Evolutionary conservation across 257 asterid species (phyloP).

Genomic region (Leptodermis oblonga): DNA sequence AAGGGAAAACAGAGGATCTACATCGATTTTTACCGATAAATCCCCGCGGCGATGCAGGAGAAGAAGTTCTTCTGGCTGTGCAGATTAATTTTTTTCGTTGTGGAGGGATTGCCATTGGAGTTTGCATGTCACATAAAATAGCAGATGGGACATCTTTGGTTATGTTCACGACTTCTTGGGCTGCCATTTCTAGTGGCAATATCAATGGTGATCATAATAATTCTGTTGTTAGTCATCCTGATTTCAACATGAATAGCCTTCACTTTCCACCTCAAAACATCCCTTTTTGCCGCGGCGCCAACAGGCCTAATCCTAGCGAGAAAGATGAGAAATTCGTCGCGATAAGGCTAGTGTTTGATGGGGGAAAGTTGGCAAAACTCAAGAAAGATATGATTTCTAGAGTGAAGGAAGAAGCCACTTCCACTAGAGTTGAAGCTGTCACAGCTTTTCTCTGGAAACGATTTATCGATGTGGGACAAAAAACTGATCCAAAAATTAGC

Average conservation of each 20-base stretch:
- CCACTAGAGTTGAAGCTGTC: slow-evolving; percentile 44
- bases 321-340: slow-evolving; percentile 15
- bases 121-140: slow-evolving; percentile 24
- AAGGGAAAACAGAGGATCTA: slow-evolving; percentile 13
- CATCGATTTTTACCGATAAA: slow-evolving; percentile 20
- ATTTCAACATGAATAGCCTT: slow-evolving; percentile 12
- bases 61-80: slow-evolving; percentile 17
- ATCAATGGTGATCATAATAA: too few relatives aligned
- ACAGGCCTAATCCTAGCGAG: slow-evolving; percentile 3
- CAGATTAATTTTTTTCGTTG: slow-evolving; percentile 29
- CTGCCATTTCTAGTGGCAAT: slow-evolving; percentile 12
- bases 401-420: slow-evolving; percentile 20
- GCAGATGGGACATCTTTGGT: slow-evolving; percentile 30
- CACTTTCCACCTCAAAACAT: slow-evolving; percentile 27
- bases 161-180: slow-evolving; percentile 32
- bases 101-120: slow-evolving; percentile 34
- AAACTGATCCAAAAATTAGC: background rate
- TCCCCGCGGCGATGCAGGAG: background rate
- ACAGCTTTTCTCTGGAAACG: slow-evolving; percentile 36
- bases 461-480: slow-evolving; percentile 9
- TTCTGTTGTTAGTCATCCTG: slow-evolving; percentile 1
- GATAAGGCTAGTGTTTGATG: slow-evolving; percentile 26
- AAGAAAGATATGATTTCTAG: slow-evolving; percentile 11
- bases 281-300: slow-evolving; percentile 2
- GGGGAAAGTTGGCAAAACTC: slow-evolving; percentile 25